Percentiles rank a stretch among this genome's conserved stretches.
phyloP scores from a whole-genome alignment of 73 alveolate genomes.

The Paramecium bursaria region DNA sequence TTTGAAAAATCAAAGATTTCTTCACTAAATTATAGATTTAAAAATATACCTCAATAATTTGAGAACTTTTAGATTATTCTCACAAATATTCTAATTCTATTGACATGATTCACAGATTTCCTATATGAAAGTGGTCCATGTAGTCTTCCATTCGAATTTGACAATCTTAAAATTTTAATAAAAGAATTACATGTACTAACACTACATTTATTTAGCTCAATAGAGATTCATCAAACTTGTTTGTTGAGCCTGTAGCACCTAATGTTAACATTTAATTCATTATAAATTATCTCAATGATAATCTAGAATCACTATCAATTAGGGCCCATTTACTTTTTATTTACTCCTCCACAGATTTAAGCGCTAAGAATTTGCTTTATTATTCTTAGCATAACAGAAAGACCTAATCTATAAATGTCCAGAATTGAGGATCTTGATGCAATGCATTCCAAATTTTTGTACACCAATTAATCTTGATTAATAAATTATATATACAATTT shows the following conservation, averaged over 20 bases:
- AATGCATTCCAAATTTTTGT: constrained; percentile 52
- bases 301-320: constrained; percentile 32
- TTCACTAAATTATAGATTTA: constrained; percentile 79
- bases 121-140: constrained; percentile 92
- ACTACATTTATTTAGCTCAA: constrained; percentile 25
- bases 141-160: constrained; percentile 94
- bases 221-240: constrained; percentile 41
- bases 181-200: not conserved
- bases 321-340: constrained; percentile 26
- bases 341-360: constrained; percentile 24
- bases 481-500: constrained; percentile 61
- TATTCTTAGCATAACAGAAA: not conserved
- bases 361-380: constrained; percentile 36
- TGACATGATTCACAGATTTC: too few relatives aligned
- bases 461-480: constrained; percentile 3
- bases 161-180: constrained; percentile 65
- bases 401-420: constrained; percentile 51
- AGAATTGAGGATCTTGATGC: constrained; percentile 17
- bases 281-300: constrained; percentile 12
- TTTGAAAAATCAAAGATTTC: constrained; percentile 95
- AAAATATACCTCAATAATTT: constrained; percentile 41
- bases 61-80: constrained; percentile 26
- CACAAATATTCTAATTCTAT: too few relatives aligned
- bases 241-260: constrained; percentile 20
- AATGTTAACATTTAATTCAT: constrained; percentile 34